These are phyloP conservation scores for Noccaea bulbosa DNA, from an alignment of 345 rosid species.

Conservation along the genomic window DNA sequence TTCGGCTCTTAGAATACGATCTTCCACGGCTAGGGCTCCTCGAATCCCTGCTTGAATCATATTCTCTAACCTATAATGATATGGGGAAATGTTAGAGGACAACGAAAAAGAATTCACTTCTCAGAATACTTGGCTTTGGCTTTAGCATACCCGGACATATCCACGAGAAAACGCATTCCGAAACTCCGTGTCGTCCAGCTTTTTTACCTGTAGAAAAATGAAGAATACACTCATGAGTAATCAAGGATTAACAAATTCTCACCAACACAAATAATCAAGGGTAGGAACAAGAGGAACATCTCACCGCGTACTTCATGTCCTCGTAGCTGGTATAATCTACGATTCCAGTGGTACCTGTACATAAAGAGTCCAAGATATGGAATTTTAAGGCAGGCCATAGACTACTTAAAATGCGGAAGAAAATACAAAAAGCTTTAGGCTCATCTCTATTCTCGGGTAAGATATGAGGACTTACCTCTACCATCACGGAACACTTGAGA, in stretches of 20 bases:
- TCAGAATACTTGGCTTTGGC: conserved; percentile 14
- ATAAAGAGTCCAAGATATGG: conserved; percentile 12
- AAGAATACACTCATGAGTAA: conserved; percentile 9
- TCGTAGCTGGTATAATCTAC: conserved; percentile 93
- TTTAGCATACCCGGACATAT: conserved; percentile 72
- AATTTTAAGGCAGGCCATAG: neutral
- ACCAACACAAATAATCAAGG: conserved; percentile 9
- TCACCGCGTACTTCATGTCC: conserved; percentile 98
- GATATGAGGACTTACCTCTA: conserved; percentile 59
- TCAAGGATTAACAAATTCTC: conserved; percentile 13
- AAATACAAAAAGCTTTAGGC: neutral
- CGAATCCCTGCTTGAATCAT: conserved; percentile 75
- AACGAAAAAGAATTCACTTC: neutral
- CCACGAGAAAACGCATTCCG: conserved; percentile 90
- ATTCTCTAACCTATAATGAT: conserved; percentile 73
- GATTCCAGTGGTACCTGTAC: conserved; percentile 85
- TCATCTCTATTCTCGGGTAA: conserved; percentile 7
- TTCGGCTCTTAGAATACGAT: conserved; percentile 71
- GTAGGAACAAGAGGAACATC: conserved; percentile 38
- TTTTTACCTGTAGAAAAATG: conserved; percentile 61
- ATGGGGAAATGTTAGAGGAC: conserved; percentile 21
- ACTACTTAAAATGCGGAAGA: neutral
- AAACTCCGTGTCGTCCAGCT: conserved; percentile 95
- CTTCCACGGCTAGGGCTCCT: conserved; percentile 83
- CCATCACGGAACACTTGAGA: conserved; percentile 96